phyloP scores from a whole-genome alignment of 306 rosid genomes.

The Sindora glabra region DNA sequence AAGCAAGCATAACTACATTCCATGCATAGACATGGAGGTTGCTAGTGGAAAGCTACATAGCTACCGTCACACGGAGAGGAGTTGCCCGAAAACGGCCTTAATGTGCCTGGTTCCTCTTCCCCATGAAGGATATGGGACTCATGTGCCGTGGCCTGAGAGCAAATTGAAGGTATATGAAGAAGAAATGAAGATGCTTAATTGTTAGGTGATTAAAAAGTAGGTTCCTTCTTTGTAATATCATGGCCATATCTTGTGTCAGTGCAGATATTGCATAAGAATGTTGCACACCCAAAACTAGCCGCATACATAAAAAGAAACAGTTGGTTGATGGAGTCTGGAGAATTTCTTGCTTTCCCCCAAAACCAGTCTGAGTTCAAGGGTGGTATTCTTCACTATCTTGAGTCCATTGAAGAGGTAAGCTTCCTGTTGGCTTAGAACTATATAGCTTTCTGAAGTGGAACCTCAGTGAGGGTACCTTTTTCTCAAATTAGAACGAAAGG shows the following conservation, averaged over 20 bases:
- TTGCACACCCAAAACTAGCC: slow-evolving; percentile 86
- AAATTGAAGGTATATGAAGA: slow-evolving; percentile 59
- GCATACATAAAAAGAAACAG: slow-evolving; percentile 60
- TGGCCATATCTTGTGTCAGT: slow-evolving; percentile 30
- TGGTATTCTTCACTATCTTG: slow-evolving; percentile 84
- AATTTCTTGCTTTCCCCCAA: slow-evolving; percentile 75
- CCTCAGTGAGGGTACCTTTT: no score
- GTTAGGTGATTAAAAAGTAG: background rate
- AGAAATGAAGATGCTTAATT: background rate
- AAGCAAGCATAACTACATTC: slow-evolving; percentile 92
- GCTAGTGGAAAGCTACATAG: slow-evolving; percentile 48
- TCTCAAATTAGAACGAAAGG: no score
- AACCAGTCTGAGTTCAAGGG: slow-evolving; percentile 72
- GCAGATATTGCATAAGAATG: slow-evolving; percentile 83
- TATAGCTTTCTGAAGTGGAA: no score
- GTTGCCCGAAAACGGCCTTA: slow-evolving; percentile 58
- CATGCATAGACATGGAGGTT: slow-evolving; percentile 76
- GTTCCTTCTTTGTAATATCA: slow-evolving; percentile 18
- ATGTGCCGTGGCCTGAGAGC: slow-evolving; percentile 81
- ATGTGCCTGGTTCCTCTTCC: slow-evolving; percentile 94
- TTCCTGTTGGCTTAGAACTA: no score
- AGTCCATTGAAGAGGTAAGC: slow-evolving; percentile 84
- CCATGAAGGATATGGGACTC: slow-evolving; percentile 45
- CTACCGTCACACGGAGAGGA: slow-evolving; percentile 87
- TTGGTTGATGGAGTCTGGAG: slow-evolving; percentile 74